Conservation (phyloP, 768 basidiomycete species). For the Rhodotorula diobovata region DNA sequence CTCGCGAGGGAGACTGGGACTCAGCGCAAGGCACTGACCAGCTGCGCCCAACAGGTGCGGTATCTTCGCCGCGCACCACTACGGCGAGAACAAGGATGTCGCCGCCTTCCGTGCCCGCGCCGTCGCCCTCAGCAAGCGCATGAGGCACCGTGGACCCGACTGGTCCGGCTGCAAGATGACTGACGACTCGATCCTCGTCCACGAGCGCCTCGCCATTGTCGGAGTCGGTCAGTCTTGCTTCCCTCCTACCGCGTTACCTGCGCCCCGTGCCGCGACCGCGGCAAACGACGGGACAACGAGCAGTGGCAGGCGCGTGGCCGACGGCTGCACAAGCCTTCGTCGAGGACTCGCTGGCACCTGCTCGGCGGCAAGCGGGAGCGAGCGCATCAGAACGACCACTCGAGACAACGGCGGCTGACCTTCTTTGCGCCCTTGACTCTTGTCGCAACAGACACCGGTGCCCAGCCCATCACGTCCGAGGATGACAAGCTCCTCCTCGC, state of each 20-base stretch:
- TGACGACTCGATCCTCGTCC: constrained; percentile 65
- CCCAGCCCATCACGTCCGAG: constrained; percentile 83
- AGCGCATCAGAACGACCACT: no score
- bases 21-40: not conserved
- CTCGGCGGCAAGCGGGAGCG: no score
- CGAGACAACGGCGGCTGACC: no score
- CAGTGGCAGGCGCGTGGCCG: no score
- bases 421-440: no score
- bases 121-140: constrained; percentile 66
- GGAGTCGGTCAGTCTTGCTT: constrained; percentile 69
- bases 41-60: constrained; percentile 34
- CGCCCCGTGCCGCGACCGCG: not conserved
- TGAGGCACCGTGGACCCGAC: constrained; percentile 92
- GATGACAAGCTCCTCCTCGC: constrained; percentile 77
- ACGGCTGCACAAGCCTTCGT: no score
- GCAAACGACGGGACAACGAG: not conserved
- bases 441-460: constrained; percentile 71
- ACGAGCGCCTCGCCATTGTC: constrained; percentile 94
- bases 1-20: no score
- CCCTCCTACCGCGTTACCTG: not conserved
- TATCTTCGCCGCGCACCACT: constrained; percentile 41
- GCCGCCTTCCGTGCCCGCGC: constrained; percentile 37
- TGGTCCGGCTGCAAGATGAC: constrained; percentile 90
- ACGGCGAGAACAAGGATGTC: constrained; percentile 28
- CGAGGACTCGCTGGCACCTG: no score